These are phyloP conservation scores for Blastomyces percursus DNA, from an alignment of 2,329 filamentous ascomycete species.

Conservation along the genomic window DNA sequence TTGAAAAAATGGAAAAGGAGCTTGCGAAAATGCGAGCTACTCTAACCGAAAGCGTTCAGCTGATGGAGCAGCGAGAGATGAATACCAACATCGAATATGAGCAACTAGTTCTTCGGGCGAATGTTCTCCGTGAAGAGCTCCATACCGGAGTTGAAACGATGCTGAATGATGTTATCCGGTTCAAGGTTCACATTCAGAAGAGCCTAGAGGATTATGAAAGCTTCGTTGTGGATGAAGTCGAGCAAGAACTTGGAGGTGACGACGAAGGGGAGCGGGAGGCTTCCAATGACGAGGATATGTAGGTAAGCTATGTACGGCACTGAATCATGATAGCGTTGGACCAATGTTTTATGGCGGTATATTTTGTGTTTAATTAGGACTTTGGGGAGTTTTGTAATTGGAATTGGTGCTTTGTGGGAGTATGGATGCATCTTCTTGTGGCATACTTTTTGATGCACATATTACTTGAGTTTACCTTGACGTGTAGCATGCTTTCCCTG, in stretches of 20 bases:
- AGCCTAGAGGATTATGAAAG: conserved; percentile 86
- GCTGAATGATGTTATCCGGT: conserved; percentile 93
- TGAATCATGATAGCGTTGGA: conserved; percentile 13
- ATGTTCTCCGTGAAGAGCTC: conserved; percentile 83
- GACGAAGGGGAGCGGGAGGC: not conserved
- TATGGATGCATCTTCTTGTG: not conserved
- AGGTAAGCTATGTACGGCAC: not conserved
- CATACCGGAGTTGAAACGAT: conserved; percentile 94
- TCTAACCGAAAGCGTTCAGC: conserved; percentile 72
- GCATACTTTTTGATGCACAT: not conserved
- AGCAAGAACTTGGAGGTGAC: conserved; percentile 59
- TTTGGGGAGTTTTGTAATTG: not conserved
- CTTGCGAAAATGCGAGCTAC: conserved; percentile 82
- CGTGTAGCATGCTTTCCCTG: not conserved
- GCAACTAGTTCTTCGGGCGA: conserved; percentile 74
- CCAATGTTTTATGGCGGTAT: not conserved
- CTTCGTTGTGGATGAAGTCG: conserved; percentile 88
- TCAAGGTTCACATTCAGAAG: conserved; percentile 95
- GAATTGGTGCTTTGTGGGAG: not conserved
- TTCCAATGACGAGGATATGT: conserved; percentile 1
- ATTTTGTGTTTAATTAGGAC: not conserved
- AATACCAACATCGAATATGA: conserved; percentile 95
- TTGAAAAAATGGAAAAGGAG: conserved; percentile 98
- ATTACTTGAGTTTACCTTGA: not conserved
- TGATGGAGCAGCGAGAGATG: conserved; percentile 92